These are phyloP conservation scores for Setaria viridis DNA, from an alignment of 202 grass and related monocot species.

Conservation along the genomic window DNA sequence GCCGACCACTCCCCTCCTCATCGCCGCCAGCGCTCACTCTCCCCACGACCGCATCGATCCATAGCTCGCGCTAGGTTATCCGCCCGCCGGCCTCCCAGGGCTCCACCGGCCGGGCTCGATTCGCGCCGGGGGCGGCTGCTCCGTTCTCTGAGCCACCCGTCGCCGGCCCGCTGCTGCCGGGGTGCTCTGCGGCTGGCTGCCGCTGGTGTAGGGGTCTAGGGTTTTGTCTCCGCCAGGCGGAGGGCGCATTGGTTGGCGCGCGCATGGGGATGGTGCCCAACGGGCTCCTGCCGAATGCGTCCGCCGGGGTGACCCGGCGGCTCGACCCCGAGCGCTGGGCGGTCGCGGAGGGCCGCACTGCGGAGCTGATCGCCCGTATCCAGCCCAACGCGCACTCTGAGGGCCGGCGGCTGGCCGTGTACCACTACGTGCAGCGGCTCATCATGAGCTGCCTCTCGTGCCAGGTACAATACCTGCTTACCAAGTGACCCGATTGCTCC, in stretches of 20 bases:
- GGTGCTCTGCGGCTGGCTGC: constrained; percentile 6
- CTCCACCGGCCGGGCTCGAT: constrained; percentile 42
- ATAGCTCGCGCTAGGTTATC: constrained; percentile 7
- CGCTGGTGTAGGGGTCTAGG: constrained; percentile 1
- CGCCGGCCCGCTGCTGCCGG: constrained; percentile 19
- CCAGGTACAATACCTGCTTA: constrained; percentile 46
- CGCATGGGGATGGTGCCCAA: constrained; percentile 65
- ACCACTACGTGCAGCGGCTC: constrained; percentile 66
- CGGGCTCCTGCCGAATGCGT: constrained; percentile 71
- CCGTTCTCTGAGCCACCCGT: constrained; percentile 25
- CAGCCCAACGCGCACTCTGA: constrained; percentile 82
- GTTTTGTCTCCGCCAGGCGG: constrained; percentile 7
- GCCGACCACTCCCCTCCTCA: constrained; percentile 44
- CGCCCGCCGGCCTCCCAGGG: too few species aligned
- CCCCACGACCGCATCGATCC: constrained; percentile 25
- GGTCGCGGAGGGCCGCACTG: constrained; percentile 65
- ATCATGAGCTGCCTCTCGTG: constrained; percentile 80
- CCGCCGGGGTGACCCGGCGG: constrained; percentile 49
- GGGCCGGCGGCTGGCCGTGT: constrained; percentile 68
- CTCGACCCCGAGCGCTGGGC: constrained; percentile 73
- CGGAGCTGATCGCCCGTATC: constrained; percentile 76
- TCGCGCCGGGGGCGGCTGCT: constrained; percentile 32
- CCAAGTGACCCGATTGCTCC: not conserved
- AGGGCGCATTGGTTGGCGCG: constrained; percentile 29
- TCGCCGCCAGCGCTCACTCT: not conserved